Evolutionary conservation across 2,329 filamentous ascomycete genomes (phyloP).

Genomic region (Colletotrichum plurivorum): DNA sequence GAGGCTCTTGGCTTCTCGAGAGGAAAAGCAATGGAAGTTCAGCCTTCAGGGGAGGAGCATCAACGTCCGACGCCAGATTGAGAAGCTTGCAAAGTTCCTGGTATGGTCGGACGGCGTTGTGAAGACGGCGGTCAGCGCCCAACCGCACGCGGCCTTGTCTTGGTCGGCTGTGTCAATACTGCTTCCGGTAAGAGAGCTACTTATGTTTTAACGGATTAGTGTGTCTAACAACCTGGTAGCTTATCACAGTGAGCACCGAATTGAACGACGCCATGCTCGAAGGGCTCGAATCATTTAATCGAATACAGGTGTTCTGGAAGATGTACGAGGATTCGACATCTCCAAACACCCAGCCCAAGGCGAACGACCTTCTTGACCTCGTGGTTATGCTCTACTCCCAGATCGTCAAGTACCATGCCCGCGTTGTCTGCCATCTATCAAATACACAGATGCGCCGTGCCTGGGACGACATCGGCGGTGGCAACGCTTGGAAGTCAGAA

Average conservation of each 20-base stretch:
- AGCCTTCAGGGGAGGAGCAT: not conserved
- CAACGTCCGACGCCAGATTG: not conserved
- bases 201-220: no score
- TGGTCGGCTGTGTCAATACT: not conserved
- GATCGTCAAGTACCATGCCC: not conserved
- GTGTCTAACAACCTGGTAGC: not conserved
- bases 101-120: slow-evolving; percentile 2
- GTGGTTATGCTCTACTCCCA: not conserved
- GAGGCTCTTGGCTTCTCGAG: not conserved
- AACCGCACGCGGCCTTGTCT: not conserved
- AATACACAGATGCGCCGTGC: not conserved
- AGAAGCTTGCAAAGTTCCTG: not conserved
- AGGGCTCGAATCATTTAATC: not conserved
- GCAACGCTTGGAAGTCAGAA: not conserved
- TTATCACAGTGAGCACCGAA: not conserved
- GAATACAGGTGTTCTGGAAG: not conserved
- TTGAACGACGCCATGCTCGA: not conserved
- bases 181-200: not conserved
- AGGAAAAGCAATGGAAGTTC: not conserved
- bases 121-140: not conserved
- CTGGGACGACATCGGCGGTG: not conserved
- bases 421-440: not conserved
- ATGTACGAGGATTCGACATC: not conserved
- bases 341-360: no score
- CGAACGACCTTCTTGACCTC: no score